Evolutionary conservation across 768 basidiomycete species (phyloP).

Genomic region (Mycena sanguinolenta): DNA sequence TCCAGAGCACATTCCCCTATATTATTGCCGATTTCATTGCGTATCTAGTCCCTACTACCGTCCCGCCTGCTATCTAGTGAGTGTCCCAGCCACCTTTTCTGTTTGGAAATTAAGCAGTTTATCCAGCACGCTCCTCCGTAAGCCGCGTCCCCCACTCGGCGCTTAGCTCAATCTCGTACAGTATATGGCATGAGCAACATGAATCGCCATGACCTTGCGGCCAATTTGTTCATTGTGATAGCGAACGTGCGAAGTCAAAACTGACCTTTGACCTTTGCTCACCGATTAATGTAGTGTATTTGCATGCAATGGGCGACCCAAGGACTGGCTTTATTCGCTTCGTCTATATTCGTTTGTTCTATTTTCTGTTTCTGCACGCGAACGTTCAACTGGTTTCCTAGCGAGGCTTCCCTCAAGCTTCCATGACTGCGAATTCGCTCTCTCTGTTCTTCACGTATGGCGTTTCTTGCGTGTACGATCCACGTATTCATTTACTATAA

Average conservation of each 20-base stretch:
- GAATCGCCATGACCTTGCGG: constrained; percentile 51
- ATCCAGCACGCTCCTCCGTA: constrained; percentile 33
- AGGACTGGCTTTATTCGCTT: constrained; percentile 44
- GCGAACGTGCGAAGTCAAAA: constrained; percentile 41
- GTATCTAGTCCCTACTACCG: constrained; percentile 53
- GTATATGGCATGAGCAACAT: constrained; percentile 37
- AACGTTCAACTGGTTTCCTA: constrained; percentile 5
- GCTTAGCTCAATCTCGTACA: background rate
- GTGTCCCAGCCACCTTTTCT: background rate
- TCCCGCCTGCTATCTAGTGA: constrained; percentile 43
- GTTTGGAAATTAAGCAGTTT: background rate
- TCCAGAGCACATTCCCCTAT: constrained; percentile 50
- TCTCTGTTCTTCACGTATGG: constrained; percentile 36
- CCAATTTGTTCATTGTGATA: constrained; percentile 50
- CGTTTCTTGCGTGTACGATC: background rate
- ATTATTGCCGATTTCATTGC: constrained; percentile 53
- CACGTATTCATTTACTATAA: background rate
- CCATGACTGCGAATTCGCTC: constrained; percentile 46
- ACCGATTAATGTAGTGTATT: constrained; percentile 32
- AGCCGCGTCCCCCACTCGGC: background rate
- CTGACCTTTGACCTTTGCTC: background rate
- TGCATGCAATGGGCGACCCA: constrained; percentile 40
- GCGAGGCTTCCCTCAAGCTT: constrained; percentile 49
- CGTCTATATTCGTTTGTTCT: constrained; percentile 40
- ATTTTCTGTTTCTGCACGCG: background rate